A percentile compares a stretch with the other conserved stretches of the same genome.
Evolutionary conservation across 1,284 basidiomycete genomes (phyloP).

Genomic region (Cystobasidiaceae sp.): DNA sequence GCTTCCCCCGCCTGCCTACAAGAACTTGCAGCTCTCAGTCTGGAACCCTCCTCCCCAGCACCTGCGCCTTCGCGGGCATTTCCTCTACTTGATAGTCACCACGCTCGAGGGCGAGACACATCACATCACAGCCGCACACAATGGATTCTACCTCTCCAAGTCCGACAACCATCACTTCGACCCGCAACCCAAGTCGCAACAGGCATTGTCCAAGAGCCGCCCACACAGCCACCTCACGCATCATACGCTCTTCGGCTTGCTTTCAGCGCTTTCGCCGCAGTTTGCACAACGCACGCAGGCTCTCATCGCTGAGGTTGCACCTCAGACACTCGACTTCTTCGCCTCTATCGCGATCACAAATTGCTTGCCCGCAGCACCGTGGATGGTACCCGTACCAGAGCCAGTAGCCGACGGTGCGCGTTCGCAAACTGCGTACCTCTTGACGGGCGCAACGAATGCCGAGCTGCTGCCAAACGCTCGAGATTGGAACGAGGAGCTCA

Average conservation of each 20-base stretch:
- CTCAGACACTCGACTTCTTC: constrained; percentile 48
- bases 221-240: constrained; percentile 40
- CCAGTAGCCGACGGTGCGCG: constrained; percentile 52
- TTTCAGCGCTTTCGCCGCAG: constrained; percentile 50
- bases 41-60: constrained; percentile 58
- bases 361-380: constrained; percentile 53
- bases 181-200: constrained; percentile 45
- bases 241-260: constrained; percentile 54
- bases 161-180: constrained; percentile 50
- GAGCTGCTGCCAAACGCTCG: constrained; percentile 52
- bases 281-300: constrained; percentile 33
- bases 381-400: constrained; percentile 48
- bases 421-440: constrained; percentile 55
- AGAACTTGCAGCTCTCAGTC: constrained; percentile 49
- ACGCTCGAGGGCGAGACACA: constrained; percentile 55
- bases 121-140: constrained; percentile 53
- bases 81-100: constrained; percentile 54
- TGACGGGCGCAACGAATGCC: constrained; percentile 51
- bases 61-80: constrained; percentile 53
- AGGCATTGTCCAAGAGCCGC: constrained; percentile 18
- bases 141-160: constrained; percentile 55
- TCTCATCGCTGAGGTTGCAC: constrained; percentile 37
- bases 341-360: constrained; percentile 52
- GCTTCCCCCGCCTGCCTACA: constrained; percentile 22
- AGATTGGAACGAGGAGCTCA: constrained; percentile 60